These are phyloP conservation scores for Ampelomyces quisqualis DNA, from an alignment of 2,329 filamentous ascomycete genomes.

Conservation along the genomic window DNA sequence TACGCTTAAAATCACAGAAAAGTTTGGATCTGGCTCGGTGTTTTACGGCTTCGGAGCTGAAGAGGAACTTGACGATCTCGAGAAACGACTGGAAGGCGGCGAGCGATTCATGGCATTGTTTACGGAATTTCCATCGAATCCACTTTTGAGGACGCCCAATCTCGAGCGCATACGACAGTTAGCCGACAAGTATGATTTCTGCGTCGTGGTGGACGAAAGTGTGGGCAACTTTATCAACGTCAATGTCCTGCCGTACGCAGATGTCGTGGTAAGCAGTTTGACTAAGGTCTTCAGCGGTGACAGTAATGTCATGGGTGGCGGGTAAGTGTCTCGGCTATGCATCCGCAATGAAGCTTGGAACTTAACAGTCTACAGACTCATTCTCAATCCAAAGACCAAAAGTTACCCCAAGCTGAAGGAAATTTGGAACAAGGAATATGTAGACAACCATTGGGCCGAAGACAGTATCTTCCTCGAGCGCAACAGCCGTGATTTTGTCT, in stretches of 20 bases:
- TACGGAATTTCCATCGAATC: constrained; percentile 94
- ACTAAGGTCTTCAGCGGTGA: constrained; percentile 98
- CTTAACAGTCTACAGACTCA: constrained; percentile 45
- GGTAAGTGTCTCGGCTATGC: constrained; percentile 40
- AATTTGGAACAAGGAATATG: constrained; percentile 65
- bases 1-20: constrained; percentile 90
- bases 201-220: constrained; percentile 90
- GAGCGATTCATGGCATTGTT: constrained; percentile 82
- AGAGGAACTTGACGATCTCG: constrained; percentile 80
- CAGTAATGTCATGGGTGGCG: constrained; percentile 97
- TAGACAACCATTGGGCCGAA: constrained; percentile 92
- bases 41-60: constrained; percentile 84
- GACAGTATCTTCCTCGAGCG: constrained; percentile 93
- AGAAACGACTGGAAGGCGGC: constrained; percentile 67
- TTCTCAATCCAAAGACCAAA: constrained; percentile 65
- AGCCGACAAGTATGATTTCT: constrained; percentile 82
- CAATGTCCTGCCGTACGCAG: constrained; percentile 84
- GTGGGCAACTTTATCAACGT: constrained; percentile 96
- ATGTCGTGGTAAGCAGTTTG: constrained; percentile 89
- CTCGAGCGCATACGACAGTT: constrained; percentile 75
- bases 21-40: constrained; percentile 84
- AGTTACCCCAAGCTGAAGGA: constrained; percentile 71
- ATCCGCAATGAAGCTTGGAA: not conserved
- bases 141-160: constrained; percentile 81
- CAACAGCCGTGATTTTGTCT: constrained; percentile 89